phyloP scores from a whole-genome alignment of 139 green algal species.

The Volvox reticuliferus region DNA sequence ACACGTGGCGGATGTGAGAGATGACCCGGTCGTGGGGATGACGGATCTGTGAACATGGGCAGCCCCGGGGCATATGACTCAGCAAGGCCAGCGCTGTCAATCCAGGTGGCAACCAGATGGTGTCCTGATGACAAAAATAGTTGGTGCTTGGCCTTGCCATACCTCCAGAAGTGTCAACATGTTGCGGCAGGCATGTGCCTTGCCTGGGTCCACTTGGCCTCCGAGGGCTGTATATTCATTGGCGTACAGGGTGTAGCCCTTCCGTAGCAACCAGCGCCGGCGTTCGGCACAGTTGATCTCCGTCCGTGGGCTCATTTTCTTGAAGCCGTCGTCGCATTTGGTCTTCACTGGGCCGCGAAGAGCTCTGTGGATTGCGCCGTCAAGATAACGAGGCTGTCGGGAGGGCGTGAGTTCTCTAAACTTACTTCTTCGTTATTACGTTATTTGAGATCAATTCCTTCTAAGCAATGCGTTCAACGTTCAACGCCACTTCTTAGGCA shows the following conservation, averaged over 20 bases:
- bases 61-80: not conserved
- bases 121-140: too few species aligned
- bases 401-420: too few species aligned
- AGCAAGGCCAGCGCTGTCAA: not conserved
- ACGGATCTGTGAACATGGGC: not conserved
- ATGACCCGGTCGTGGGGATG: constrained; percentile 16
- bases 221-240: constrained; percentile 49
- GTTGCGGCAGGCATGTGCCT: constrained; percentile 28
- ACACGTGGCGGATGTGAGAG: constrained; percentile 39
- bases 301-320: not conserved
- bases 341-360: not conserved
- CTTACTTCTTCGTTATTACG: too few species aligned
- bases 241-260: constrained; percentile 42
- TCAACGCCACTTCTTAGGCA: too few species aligned
- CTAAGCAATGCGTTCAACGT: too few species aligned
- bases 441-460: too few species aligned
- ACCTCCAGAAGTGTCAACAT: constrained; percentile 47
- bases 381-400: constrained; percentile 11
- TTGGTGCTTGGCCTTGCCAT: too few species aligned
- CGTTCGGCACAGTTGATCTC: not conserved
- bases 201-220: not conserved
- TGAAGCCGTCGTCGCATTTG: not conserved
- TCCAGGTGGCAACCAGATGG: not conserved
- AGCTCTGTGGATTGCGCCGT: not conserved
- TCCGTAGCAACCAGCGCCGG: not conserved